A percentile compares a stretch with the other conserved stretches of the same genome.
Evolutionary conservation across 176 grass and related monocot genomes (phyloP).

Genomic region (Carex myosuroides): DNA sequence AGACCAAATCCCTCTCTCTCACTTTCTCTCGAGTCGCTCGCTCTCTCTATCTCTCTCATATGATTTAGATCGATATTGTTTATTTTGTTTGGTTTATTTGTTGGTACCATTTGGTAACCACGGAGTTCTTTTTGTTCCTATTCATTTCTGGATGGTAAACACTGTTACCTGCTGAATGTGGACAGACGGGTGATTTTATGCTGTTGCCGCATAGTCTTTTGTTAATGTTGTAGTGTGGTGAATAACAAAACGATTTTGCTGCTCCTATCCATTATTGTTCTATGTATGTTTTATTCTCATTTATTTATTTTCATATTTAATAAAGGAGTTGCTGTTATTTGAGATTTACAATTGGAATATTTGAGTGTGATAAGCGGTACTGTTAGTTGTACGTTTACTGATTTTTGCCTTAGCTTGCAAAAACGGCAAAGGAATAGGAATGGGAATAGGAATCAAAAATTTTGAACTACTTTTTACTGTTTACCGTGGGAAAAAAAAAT

Average conservation of each 20-base stretch:
- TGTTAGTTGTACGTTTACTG: neutral
- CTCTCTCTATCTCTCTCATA: neutral
- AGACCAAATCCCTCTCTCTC: neutral
- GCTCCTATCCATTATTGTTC: constrained; percentile 6
- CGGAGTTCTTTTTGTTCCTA: constrained; percentile 15
- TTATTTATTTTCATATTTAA: constrained; percentile 11
- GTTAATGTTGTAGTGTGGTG: constrained; percentile 10
- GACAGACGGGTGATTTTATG: neutral
- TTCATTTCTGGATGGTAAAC: constrained; percentile 14
- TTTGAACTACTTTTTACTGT: too few relatives aligned
- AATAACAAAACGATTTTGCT: constrained; percentile 28
- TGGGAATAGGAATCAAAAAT: too few relatives aligned
- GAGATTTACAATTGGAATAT: neutral
- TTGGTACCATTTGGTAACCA: constrained; percentile 1
- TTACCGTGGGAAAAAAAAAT: too few relatives aligned
- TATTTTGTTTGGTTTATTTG: constrained; percentile 20
- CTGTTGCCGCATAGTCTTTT: neutral
- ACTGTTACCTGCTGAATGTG: constrained; percentile 4
- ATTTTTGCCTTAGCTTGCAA: neutral
- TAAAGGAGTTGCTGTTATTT: neutral
- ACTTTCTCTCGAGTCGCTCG: neutral
- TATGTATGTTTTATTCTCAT: neutral
- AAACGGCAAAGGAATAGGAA: too few relatives aligned
- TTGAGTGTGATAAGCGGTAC: neutral
- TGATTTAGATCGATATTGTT: neutral